A percentile compares a stretch with the other conserved stretches of the same genome.
These are phyloP conservation scores for Nicotiana attenuata DNA, from an alignment of 257 asterid species.

Conservation along the genomic window DNA sequence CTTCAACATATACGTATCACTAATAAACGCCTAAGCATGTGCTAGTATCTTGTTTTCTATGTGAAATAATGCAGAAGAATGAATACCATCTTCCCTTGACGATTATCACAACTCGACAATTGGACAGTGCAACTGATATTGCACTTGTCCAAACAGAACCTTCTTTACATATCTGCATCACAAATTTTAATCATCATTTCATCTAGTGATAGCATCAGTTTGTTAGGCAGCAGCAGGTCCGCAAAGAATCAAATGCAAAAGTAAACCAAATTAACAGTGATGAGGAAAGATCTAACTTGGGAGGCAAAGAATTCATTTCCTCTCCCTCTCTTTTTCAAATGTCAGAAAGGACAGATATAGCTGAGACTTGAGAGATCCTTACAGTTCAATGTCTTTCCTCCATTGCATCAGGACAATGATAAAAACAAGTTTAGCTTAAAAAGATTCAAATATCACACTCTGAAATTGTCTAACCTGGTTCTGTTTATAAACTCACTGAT, in stretches of 20 bases:
- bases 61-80: neutral
- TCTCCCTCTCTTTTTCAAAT: neutral
- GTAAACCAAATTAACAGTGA: neutral
- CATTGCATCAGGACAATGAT: neutral
- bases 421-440: neutral
- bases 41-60: neutral
- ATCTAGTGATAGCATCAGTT: neutral
- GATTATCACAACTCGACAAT: neutral
- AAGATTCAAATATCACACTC: neutral
- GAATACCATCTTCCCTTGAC: neutral
- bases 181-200: neutral
- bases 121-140: neutral
- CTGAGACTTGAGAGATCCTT: neutral
- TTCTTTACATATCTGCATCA: conserved; percentile 3
- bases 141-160: neutral
- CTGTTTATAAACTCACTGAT: neutral
- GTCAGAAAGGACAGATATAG: neutral
- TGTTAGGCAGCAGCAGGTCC: neutral
- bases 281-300: neutral
- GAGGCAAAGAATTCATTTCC: neutral
- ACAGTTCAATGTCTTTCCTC: neutral
- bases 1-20: too few relatives aligned
- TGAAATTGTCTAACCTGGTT: conserved; percentile 1
- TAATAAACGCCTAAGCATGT: neutral
- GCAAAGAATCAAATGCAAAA: neutral